A percentile compares a stretch with the other conserved stretches of the same genome.
phyloP scores from a whole-genome alignment of 2,329 filamentous ascomycete species.

The Hymenotorrendiella dingleyae region DNA sequence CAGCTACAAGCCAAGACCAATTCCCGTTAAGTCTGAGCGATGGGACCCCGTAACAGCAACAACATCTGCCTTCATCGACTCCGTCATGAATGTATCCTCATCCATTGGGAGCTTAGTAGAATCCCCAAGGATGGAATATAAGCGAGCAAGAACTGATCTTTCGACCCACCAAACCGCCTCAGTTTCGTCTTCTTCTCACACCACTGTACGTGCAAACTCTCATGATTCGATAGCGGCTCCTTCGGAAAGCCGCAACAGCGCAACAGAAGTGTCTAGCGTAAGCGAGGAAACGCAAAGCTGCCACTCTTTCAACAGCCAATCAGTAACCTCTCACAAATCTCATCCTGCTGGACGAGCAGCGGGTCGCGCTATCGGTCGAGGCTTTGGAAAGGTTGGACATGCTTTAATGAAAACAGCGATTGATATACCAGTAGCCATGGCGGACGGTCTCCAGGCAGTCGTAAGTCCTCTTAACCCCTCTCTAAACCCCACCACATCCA shows the following conservation, averaged over 20 bases:
- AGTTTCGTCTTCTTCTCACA: not conserved
- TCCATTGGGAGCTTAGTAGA: conserved; percentile 1
- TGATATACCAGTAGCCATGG: conserved; percentile 14
- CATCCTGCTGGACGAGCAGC: conserved; percentile 5
- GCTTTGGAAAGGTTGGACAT: conserved; percentile 35
- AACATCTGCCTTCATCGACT: conserved; percentile 8
- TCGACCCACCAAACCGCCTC: not conserved
- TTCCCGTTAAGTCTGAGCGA: conserved; percentile 24
- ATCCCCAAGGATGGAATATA: conserved; percentile 1
- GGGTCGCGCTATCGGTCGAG: conserved; percentile 8
- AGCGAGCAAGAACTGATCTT: not conserved
- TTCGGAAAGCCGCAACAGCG: too few relatives aligned
- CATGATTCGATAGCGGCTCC: not conserved
- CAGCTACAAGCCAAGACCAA: conserved; percentile 37
- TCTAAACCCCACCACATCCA: not conserved
- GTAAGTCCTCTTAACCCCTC: not conserved
- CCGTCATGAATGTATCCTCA: conserved; percentile 7
- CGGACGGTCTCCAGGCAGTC: conserved; percentile 14
- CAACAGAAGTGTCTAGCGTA: too few relatives aligned
- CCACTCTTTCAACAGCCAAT: not conserved
- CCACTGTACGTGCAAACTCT: not conserved
- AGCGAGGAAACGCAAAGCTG: not conserved
- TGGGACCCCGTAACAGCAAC: conserved; percentile 22
- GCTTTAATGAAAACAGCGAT: conserved; percentile 29
- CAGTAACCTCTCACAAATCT: not conserved